These are phyloP conservation scores for Radiomyces spectabilis DNA, from an alignment of 192 early-diverging fungal species.

Conservation along the genomic window DNA sequence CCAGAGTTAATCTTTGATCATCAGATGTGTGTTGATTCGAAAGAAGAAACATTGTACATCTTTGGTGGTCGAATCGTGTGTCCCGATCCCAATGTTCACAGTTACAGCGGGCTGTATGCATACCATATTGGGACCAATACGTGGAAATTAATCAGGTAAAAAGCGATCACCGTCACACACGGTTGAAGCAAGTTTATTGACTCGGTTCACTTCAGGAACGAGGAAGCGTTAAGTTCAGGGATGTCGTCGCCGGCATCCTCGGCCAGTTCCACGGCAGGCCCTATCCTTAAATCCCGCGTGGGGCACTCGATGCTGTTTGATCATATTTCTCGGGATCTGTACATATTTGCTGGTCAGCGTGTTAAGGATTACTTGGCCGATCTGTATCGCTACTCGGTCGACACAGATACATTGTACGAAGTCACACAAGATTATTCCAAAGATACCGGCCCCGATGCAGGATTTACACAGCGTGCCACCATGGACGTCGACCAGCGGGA, in stretches of 20 bases:
- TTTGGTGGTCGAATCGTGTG: constrained; percentile 82
- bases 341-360: constrained; percentile 87
- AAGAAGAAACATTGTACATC: constrained; percentile 66
- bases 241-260: no score
- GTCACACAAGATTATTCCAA: constrained; percentile 68
- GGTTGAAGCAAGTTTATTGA: neutral
- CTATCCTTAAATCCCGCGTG: constrained; percentile 67
- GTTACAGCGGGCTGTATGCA: constrained; percentile 84
- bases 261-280: neutral
- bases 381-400: constrained; percentile 80
- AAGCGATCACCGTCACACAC: constrained; percentile 35
- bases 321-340: constrained; percentile 58
- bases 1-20: constrained; percentile 88
- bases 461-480: constrained; percentile 79
- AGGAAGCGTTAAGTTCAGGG: no score
- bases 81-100: constrained; percentile 56
- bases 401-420: constrained; percentile 69
- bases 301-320: constrained; percentile 90
- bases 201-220: neutral
- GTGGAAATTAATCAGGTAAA: constrained; percentile 73
- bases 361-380: constrained; percentile 76
- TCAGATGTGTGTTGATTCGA: constrained; percentile 85
- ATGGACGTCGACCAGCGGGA: constrained; percentile 73
- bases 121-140: constrained; percentile 59
- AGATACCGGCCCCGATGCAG: constrained; percentile 69